Percentiles rank a stretch among this genome's conserved stretches.
Conservation (phyloP, 2,329 filamentous ascomycete species). For the Zelopaecilomyces penicillatus region DNA sequence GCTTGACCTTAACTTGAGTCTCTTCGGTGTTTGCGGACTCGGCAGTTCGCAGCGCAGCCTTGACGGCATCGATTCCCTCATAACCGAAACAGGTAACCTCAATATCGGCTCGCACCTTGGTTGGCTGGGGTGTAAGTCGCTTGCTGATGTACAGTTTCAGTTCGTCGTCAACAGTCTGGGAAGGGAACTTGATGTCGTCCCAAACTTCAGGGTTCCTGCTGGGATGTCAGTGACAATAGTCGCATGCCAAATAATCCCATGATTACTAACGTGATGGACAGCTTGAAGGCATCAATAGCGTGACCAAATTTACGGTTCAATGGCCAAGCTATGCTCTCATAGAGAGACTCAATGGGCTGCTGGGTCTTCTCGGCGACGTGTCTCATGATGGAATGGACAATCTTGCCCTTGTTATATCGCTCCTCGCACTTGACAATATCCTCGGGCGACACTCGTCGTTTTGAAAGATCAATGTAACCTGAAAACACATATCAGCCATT, state of each 20-base stretch:
- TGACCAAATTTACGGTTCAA: constrained; percentile 97
- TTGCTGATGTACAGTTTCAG: constrained; percentile 94
- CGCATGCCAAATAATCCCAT: background rate
- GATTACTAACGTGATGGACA: constrained; percentile 78
- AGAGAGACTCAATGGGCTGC: constrained; percentile 87
- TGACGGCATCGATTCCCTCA: constrained; percentile 97
- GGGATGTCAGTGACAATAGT: constrained; percentile 8
- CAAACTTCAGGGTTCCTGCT: constrained; percentile 85
- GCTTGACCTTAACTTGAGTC: constrained; percentile 93
- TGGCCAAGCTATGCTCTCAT: constrained; percentile 93
- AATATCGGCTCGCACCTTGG: constrained; percentile 95
- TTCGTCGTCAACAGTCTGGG: constrained; percentile 76
- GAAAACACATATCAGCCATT: constrained; percentile 11
- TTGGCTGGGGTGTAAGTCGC: constrained; percentile 94
- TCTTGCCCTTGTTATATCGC: constrained; percentile 99
- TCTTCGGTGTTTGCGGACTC: constrained; percentile 89
- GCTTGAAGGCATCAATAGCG: constrained; percentile 95
- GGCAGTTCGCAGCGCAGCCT: constrained; percentile 80
- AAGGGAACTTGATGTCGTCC: constrained; percentile 87
- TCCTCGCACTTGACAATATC: constrained; percentile 98
- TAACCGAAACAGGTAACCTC: constrained; percentile 95
- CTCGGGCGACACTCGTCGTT: constrained; percentile 94
- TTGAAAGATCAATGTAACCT: constrained; percentile 95
- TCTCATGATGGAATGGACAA: constrained; percentile 97
- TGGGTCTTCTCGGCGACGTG: constrained; percentile 97